Evolutionary conservation across 2,329 filamentous ascomycete species (phyloP).

Genomic region (Penicillium brasilianum): DNA sequence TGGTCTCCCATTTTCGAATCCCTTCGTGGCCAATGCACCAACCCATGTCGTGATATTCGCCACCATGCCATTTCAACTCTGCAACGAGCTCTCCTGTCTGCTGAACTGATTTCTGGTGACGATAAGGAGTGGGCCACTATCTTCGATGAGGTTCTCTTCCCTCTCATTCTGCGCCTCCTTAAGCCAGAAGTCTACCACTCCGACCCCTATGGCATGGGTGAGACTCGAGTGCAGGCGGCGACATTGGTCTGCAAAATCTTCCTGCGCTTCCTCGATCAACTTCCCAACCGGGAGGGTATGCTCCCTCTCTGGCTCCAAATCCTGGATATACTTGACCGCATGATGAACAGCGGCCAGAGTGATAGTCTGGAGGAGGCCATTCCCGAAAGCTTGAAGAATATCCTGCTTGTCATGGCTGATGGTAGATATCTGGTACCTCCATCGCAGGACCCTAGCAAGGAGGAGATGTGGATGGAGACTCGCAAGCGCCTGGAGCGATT

Average conservation of each 20-base stretch:
- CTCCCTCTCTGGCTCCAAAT: constrained; percentile 91
- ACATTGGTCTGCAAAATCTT: constrained; percentile 95
- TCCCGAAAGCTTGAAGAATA: constrained; percentile 93
- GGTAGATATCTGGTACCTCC: constrained; percentile 82
- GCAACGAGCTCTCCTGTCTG: constrained; percentile 83
- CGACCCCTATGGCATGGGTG: constrained; percentile 90
- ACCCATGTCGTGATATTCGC: constrained; percentile 90
- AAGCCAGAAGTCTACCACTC: constrained; percentile 94
- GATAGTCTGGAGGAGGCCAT: constrained; percentile 93
- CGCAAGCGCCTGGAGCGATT: constrained; percentile 65
- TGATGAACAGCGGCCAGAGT: constrained; percentile 94
- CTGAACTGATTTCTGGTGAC: constrained; percentile 79
- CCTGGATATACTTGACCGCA: constrained; percentile 88
- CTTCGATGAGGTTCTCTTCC: constrained; percentile 91
- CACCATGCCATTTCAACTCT: constrained; percentile 85
- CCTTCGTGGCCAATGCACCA: constrained; percentile 86
- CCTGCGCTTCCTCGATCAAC: constrained; percentile 84
- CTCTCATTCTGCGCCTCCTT: constrained; percentile 81
- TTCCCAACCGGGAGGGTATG: constrained; percentile 87
- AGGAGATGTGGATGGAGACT: constrained; percentile 65
- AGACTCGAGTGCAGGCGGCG: constrained; percentile 89
- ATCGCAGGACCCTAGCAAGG: constrained; percentile 53
- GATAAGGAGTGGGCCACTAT: constrained; percentile 94
- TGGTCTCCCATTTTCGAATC: constrained; percentile 95
- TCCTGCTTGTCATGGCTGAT: constrained; percentile 91